Evolutionary conservation across 2,329 filamentous ascomycete genomes (phyloP), one percentile per base, ranked within the genome.

Genomic region (Colletotrichum agaves): DNA sequence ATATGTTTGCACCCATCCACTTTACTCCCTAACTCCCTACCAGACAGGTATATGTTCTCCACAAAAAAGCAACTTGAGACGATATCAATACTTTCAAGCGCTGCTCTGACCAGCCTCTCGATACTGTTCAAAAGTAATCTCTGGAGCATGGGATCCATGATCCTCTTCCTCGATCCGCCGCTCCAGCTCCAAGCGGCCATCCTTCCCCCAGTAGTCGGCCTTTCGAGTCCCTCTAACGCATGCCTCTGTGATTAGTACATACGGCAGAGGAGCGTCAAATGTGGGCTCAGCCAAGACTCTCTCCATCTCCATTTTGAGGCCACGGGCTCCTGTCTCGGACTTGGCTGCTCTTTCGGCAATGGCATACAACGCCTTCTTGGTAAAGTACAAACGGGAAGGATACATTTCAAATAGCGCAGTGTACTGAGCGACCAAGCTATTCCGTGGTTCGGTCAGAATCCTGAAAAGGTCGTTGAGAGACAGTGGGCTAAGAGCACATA

Each of bases 401-500:
- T 89, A 91, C 1, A 88, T 90, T 63, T 91, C 88, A 75, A 98
- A 98, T 1, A 98, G 88, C 3, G 94, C 90, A 17, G 90, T 92
- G 78, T 98, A 98, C 79, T 99, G 96, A 52, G 91, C 89, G 3
- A 97, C 85, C 0, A 99, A 86, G 60, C 91, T 93, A 80, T 98
- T 97, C 65, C 92, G 90, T 1, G 96, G 96, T 77, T 98, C 95
- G 0, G 93, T 98, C 43, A 99, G 85, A 69, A 99, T 96, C 59
- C 94, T 90, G 59, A 95, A 89, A 12, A 99, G 88, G 67, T 90
- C 87, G 23, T 84, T 76, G 13, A 85, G 81, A 2, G 87, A 88
- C 1, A 99, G 85, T 0, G 93, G 90, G 13, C 93, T 91, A 0
- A 99, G 87, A 0, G 96, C 93, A 69, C 93, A 94, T 55, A 94